Conservation (phyloP, 2,329 filamentous ascomycete species). For the Polytolypa hystricis region DNA sequence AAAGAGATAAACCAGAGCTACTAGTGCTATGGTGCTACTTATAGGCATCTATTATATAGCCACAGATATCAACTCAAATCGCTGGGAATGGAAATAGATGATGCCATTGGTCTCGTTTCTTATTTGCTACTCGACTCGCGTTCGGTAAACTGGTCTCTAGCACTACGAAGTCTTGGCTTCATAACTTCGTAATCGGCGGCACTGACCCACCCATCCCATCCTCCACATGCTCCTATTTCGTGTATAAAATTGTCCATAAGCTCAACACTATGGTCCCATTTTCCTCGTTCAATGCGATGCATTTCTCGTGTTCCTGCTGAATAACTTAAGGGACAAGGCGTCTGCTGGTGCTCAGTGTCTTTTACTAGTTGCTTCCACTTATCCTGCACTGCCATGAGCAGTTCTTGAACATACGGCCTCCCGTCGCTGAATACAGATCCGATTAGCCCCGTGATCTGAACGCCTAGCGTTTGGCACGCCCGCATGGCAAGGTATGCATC, state of each 20-base stretch:
- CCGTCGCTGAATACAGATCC: slow-evolving; percentile 2
- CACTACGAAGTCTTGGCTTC: not conserved
- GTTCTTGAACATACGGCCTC: not conserved
- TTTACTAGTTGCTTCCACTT: not conserved
- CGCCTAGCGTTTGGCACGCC: not conserved
- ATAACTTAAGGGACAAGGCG: not conserved
- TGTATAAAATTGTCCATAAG: slow-evolving; percentile 1
- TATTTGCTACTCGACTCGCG: not conserved
- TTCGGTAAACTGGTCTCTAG: not conserved
- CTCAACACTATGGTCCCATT: not conserved
- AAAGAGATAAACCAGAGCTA: too few species aligned
- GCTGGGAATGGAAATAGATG: not conserved
- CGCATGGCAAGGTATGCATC: not conserved
- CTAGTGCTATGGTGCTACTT: too few species aligned
- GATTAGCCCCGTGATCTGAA: not conserved
- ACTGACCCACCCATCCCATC: slow-evolving; percentile 1
- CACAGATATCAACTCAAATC: too few species aligned
- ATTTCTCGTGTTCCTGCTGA: not conserved
- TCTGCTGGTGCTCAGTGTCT: not conserved
- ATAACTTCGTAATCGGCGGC: not conserved
- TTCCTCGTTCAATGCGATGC: not conserved
- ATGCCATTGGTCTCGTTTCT: not conserved
- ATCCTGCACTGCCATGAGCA: not conserved
- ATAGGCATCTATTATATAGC: too few species aligned
- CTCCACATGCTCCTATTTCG: slow-evolving; percentile 1